Evolutionary conservation across 148 eudicot genomes (phyloP).

Genomic region (Rhododendron ferrugineum): DNA sequence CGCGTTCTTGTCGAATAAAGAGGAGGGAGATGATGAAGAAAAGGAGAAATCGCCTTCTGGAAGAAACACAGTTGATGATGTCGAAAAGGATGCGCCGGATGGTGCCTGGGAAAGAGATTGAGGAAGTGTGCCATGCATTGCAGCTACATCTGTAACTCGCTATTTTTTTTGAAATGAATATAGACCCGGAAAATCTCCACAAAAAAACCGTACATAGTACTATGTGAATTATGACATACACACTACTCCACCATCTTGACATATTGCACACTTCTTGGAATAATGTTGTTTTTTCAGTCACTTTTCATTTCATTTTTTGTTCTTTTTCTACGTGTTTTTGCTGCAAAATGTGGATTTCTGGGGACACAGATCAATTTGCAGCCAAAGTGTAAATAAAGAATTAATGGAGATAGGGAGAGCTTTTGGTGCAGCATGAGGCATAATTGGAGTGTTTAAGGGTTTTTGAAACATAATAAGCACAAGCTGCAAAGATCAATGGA

Average conservation of each 20-base stretch:
- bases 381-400: background rate
- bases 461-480: background rate
- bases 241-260: background rate
- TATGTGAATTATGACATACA: background rate
- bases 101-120: slow-evolving; percentile 7
- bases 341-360: background rate
- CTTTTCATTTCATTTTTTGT: background rate
- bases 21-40: background rate
- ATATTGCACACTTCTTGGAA: background rate
- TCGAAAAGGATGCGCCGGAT: background rate
- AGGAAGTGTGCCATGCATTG: background rate
- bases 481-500: background rate
- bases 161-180: background rate
- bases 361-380: background rate
- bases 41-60: background rate
- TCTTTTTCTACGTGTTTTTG: background rate
- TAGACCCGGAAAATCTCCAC: background rate
- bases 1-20: slow-evolving; percentile 1
- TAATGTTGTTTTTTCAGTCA: background rate
- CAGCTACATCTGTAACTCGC: background rate
- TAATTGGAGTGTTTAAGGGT: background rate
- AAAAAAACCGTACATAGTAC: background rate
- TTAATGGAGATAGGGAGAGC: background rate
- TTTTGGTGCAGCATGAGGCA: background rate
- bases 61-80: background rate